Conservation (phyloP, 2,329 filamentous ascomycete genomes). For the Zasmidium cellare region DNA sequence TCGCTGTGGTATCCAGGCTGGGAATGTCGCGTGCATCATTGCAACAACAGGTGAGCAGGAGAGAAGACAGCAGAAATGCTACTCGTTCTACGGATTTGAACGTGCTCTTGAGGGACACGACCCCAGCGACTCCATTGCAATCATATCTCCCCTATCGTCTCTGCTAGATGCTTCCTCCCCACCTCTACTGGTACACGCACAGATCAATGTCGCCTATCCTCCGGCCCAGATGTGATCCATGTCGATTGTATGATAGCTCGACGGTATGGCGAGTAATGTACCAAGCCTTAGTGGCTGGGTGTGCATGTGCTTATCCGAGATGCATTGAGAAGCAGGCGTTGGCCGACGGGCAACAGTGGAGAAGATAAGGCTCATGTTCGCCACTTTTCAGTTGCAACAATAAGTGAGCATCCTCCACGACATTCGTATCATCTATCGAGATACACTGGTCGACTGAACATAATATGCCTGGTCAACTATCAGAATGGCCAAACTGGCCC, state of each 20-base stretch:
- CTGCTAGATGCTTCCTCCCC: no score
- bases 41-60: not conserved
- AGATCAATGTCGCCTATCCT: no score
- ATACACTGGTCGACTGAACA: no score
- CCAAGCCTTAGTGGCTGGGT: not conserved
- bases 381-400: not conserved
- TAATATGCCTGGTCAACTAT: slow-evolving; percentile 7
- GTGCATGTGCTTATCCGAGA: not conserved
- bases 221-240: not conserved
- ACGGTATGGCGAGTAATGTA: not conserved
- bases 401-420: no score
- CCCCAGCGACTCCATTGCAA: no score
- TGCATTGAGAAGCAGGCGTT: not conserved
- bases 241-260: not conserved
- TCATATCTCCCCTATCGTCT: no score
- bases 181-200: no score
- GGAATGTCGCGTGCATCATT: not conserved
- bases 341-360: slow-evolving; percentile 5
- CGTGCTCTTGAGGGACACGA: no score
- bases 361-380: not conserved
- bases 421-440: no score
- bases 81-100: no score
- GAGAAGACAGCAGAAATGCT: no score
- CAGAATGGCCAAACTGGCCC: slow-evolving; percentile 10
- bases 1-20: slow-evolving; percentile 1